Conservation (phyloP, 2,329 filamentous ascomycete species). For the Alternaria arborescens region DNA sequence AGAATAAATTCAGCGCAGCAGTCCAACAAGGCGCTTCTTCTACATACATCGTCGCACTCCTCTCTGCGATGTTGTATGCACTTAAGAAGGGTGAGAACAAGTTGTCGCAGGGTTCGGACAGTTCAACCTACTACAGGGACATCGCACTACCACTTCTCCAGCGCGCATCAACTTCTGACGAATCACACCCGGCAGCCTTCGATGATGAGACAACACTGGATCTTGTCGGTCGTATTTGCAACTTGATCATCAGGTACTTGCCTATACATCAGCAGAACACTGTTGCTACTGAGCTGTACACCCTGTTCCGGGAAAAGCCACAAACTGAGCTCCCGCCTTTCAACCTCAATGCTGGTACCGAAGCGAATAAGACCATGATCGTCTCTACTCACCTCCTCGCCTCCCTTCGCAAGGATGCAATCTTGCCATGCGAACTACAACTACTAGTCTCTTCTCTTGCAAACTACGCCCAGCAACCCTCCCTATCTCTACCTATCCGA, state of each 20-base stretch:
- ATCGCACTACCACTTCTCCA: conserved; percentile 55
- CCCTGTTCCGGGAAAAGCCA: conserved; percentile 56
- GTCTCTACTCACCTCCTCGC: conserved; percentile 66
- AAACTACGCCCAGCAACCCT: conserved; percentile 43
- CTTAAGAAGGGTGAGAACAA: conserved; percentile 65
- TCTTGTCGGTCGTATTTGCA: conserved; percentile 67
- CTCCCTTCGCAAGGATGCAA: conserved; percentile 53
- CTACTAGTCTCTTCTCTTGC: conserved; percentile 50
- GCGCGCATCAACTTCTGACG: conserved; percentile 46
- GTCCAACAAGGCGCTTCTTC: conserved; percentile 61
- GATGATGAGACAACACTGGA: conserved; percentile 64
- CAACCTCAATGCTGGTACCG: conserved; percentile 34
- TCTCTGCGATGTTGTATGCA: conserved; percentile 69
- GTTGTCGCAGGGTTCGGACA: conserved; percentile 54
- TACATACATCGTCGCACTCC: conserved; percentile 66
- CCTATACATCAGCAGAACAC: conserved; percentile 60
- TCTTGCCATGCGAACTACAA: conserved; percentile 44
- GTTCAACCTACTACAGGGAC: conserved; percentile 56
- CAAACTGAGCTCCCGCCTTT: conserved; percentile 46
- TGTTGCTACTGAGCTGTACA: conserved; percentile 64
- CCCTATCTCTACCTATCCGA: conserved; percentile 39
- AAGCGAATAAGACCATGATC: conserved; percentile 60
- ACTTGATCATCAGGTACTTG: conserved; percentile 65
- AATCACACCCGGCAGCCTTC: conserved; percentile 43
- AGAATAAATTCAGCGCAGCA: conserved; percentile 68